These are phyloP conservation scores for Suhomyces prunicola DNA, from an alignment of 805 yeast species.

Conservation along the genomic window DNA sequence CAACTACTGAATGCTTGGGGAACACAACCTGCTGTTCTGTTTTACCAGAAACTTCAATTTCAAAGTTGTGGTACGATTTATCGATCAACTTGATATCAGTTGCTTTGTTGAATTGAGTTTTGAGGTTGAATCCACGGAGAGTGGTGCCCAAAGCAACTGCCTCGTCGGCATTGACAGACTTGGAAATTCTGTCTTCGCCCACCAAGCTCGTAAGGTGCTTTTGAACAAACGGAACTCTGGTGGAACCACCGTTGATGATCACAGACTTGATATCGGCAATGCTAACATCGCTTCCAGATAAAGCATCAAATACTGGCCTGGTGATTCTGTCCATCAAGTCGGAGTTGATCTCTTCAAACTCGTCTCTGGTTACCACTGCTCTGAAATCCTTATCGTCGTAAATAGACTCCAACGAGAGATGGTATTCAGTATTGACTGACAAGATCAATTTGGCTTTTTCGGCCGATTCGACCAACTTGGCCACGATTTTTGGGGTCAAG, in stretches of 20 bases:
- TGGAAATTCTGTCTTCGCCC: slow-evolving; percentile 63
- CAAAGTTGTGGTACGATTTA: slow-evolving; percentile 48
- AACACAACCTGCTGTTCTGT: slow-evolving; percentile 36
- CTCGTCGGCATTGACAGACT: slow-evolving; percentile 93
- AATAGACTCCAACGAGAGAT: slow-evolving; percentile 73
- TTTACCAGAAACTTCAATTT: slow-evolving; percentile 28
- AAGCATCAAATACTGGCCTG: slow-evolving; percentile 53
- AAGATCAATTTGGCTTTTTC: slow-evolving; percentile 85
- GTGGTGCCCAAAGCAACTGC: slow-evolving; percentile 89
- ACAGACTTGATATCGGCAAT: slow-evolving; percentile 55
- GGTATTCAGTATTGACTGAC: slow-evolving; percentile 82
- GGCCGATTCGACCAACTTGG: slow-evolving; percentile 74
- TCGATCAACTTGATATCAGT: slow-evolving; percentile 58
- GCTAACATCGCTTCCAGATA: slow-evolving; percentile 32
- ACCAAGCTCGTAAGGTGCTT: slow-evolving; percentile 50
- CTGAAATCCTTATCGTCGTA: slow-evolving; percentile 72
- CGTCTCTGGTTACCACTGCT: slow-evolving; percentile 66
- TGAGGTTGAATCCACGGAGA: slow-evolving; percentile 66
- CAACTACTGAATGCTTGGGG: slow-evolving; percentile 43
- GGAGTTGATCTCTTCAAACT: slow-evolving; percentile 60
- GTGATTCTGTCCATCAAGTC: slow-evolving; percentile 47
- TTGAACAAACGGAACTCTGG: slow-evolving; percentile 87
- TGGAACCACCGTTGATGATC: slow-evolving; percentile 84
- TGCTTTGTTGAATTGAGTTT: slow-evolving; percentile 66
- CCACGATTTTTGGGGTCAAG: slow-evolving; percentile 50